These are phyloP conservation scores for Vicia faba DNA, from an alignment of 306 rosid species.

Conservation along the genomic window DNA sequence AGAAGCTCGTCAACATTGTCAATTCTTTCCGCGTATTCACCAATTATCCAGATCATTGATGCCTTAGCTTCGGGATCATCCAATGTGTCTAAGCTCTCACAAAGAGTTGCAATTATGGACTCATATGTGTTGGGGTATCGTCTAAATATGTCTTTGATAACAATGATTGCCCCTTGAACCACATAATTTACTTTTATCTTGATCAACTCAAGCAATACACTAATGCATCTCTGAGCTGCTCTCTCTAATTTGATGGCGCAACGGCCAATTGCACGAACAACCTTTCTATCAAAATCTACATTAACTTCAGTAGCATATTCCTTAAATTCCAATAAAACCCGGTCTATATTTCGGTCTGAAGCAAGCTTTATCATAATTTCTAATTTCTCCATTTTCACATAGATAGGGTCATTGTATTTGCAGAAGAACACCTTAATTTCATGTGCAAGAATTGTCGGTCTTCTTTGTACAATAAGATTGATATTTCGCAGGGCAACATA, in stretches of 20 bases:
- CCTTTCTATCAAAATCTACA: constrained; percentile 95
- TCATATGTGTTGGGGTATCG: constrained; percentile 99
- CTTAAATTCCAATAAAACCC: constrained; percentile 94
- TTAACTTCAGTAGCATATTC: constrained; percentile 99
- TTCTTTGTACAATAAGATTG: no score
- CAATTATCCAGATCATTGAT: constrained; percentile 99
- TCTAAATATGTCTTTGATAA: constrained; percentile 98
- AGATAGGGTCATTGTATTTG: no score
- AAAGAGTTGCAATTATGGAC: constrained; percentile 97
- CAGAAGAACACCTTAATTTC: no score
- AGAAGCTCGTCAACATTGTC: constrained; percentile 99
- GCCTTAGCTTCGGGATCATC: constrained; percentile 99
- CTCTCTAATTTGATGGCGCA: no score
- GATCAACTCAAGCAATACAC: no score
- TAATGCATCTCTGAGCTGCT: no score
- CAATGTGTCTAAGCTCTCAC: constrained; percentile 95
- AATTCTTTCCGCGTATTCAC: constrained; percentile 98
- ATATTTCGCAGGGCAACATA: no score
- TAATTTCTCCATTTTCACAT: no score
- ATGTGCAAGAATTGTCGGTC: no score
- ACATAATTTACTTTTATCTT: no score
- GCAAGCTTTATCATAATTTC: constrained; percentile 99
- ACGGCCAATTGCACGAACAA: constrained; percentile 99
- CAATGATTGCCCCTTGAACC: constrained; percentile 99
- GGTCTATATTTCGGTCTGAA: constrained; percentile 95